A percentile compares a stretch with the other conserved stretches of the same genome.
phyloP scores from a whole-genome alignment of 306 rosid species.

The Gastrolobium bilobum region DNA sequence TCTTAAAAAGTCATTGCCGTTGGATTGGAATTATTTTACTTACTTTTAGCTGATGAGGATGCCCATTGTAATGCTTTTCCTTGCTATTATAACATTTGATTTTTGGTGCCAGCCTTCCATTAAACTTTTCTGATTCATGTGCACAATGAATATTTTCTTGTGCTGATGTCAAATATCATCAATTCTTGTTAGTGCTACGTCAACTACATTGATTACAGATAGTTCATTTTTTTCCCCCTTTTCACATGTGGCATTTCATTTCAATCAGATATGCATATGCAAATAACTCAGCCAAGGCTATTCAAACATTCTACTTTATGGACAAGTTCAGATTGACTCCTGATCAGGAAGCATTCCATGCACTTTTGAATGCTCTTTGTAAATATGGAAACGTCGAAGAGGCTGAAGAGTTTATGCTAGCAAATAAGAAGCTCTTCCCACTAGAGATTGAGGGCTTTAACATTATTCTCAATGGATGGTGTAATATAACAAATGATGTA shows the following conservation, averaged over 20 bases:
- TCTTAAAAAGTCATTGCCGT: constrained; percentile 3
- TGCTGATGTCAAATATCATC: constrained; percentile 34
- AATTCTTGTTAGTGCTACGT: constrained; percentile 23
- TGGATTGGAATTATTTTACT: constrained; percentile 35
- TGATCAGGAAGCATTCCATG: constrained; percentile 73
- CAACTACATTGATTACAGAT: constrained; percentile 4
- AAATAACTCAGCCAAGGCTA: constrained; percentile 67
- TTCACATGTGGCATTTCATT: constrained; percentile 29
- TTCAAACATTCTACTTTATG: constrained; percentile 82
- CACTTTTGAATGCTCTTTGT: constrained; percentile 75
- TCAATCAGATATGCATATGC: constrained; percentile 78
- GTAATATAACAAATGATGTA: constrained; percentile 71
- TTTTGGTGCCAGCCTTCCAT: constrained; percentile 3
- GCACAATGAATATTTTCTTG: not conserved
- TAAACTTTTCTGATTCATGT: not conserved
- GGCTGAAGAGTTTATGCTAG: constrained; percentile 93
- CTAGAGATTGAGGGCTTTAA: constrained; percentile 74
- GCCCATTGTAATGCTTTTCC: constrained; percentile 8
- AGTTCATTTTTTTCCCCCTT: not conserved
- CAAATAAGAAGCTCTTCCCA: constrained; percentile 80
- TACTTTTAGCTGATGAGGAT: constrained; percentile 17
- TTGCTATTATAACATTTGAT: constrained; percentile 14
- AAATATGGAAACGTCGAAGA: constrained; percentile 78
- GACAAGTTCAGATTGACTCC: constrained; percentile 80
- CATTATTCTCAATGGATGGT: constrained; percentile 89